These are phyloP conservation scores for Drechmeria coniospora DNA, from an alignment of 2,329 filamentous ascomycete species.

Conservation along the genomic window DNA sequence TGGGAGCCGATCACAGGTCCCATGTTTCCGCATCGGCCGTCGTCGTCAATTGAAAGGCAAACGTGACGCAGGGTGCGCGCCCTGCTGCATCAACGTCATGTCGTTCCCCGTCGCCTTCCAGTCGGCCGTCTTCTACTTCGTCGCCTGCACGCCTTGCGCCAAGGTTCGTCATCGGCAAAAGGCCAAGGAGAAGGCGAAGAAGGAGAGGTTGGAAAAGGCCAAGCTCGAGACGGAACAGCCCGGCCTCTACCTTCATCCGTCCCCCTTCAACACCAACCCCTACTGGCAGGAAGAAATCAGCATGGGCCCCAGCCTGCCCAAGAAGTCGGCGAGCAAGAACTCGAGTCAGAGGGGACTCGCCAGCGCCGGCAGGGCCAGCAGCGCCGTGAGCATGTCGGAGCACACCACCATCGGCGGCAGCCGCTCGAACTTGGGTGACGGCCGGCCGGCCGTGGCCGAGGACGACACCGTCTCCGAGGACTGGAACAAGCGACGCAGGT, in stretches of 20 bases:
- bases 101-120: constrained; percentile 46
- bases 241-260: constrained; percentile 60
- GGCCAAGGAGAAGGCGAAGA: constrained; percentile 53
- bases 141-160: constrained; percentile 66
- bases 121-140: constrained; percentile 63
- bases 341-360: constrained; percentile 44
- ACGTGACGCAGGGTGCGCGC: constrained; percentile 1
- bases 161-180: constrained; percentile 55
- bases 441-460: constrained; percentile 19
- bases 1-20: constrained; percentile 2
- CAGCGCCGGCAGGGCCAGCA: constrained; percentile 41
- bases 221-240: constrained; percentile 54
- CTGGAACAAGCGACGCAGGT: constrained; percentile 58
- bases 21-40: constrained; percentile 5
- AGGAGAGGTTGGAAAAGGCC: constrained; percentile 49
- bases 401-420: constrained; percentile 23
- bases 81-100: constrained; percentile 15
- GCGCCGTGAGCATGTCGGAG: constrained; percentile 21
- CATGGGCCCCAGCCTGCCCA: constrained; percentile 61
- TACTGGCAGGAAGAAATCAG: constrained; percentile 81
- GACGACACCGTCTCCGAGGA: constrained; percentile 26
- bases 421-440: constrained; percentile 16
- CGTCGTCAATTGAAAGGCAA: constrained; percentile 3
- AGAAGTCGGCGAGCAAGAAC: constrained; percentile 42
- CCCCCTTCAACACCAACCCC: constrained; percentile 72